Conservation (phyloP, 2,329 filamentous ascomycete genomes). For the Meredithiella fracta region DNA sequence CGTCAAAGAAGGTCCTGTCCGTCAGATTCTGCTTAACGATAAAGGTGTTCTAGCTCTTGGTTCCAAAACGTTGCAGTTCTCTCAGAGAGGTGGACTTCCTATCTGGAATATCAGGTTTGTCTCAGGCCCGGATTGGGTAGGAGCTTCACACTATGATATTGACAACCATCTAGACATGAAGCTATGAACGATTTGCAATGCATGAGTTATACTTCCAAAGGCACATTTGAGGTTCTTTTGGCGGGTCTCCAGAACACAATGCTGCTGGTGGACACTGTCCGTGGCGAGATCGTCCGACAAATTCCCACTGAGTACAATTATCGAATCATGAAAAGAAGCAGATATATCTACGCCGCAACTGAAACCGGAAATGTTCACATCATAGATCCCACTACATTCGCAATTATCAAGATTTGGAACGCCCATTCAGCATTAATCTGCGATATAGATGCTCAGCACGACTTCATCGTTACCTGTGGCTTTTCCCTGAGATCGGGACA, state of each 20-base stretch:
- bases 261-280: slow-evolving; percentile 56
- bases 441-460: slow-evolving; percentile 93
- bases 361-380: slow-evolving; percentile 69
- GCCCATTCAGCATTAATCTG: slow-evolving; percentile 79
- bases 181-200: slow-evolving; percentile 65
- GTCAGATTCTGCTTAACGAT: slow-evolving; percentile 81
- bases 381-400: slow-evolving; percentile 62
- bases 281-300: slow-evolving; percentile 55
- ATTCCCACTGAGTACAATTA: slow-evolving; percentile 60
- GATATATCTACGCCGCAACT: slow-evolving; percentile 85
- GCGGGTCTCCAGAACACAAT: slow-evolving; percentile 76
- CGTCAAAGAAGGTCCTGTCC: slow-evolving; percentile 57
- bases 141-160: not conserved
- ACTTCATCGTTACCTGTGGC: slow-evolving; percentile 89
- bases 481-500: slow-evolving; percentile 63
- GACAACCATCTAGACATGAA: slow-evolving; percentile 2
- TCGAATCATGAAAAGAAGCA: slow-evolving; percentile 77
- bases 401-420: slow-evolving; percentile 72
- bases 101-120: slow-evolving; percentile 73
- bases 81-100: slow-evolving; percentile 62
- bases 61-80: slow-evolving; percentile 70
- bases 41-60: slow-evolving; percentile 80
- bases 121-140: not conserved
- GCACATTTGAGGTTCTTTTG: slow-evolving; percentile 66
- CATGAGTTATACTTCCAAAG: slow-evolving; percentile 88